phyloP scores from a whole-genome alignment of 2,329 filamentous ascomycete genomes.

The Chaetomiaceae sp. region DNA sequence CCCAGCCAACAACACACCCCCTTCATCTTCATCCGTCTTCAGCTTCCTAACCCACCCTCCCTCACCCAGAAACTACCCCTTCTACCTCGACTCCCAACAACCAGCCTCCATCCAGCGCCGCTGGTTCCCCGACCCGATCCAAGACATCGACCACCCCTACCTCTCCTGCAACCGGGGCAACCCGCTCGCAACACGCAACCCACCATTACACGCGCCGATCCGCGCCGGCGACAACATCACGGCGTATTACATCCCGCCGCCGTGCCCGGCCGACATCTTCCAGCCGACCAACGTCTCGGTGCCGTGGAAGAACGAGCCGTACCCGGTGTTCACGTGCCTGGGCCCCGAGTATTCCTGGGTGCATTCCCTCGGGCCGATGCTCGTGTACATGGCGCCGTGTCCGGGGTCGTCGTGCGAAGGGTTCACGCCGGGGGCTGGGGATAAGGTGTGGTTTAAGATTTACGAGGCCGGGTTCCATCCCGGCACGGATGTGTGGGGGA shows the following conservation, averaged over 20 bases:
- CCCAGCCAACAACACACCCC: too few species aligned
- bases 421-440: background rate
- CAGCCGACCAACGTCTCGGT: background rate
- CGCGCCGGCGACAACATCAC: constrained; percentile 2
- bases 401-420: constrained; percentile 24
- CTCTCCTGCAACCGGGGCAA: constrained; percentile 10
- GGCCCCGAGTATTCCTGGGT: constrained; percentile 3
- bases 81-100: background rate
- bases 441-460: constrained; percentile 1
- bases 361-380: constrained; percentile 25
- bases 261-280: constrained; percentile 1
- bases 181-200: background rate
- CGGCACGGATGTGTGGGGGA: background rate
- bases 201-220: background rate
- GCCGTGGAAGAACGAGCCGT: background rate
- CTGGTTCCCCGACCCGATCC: constrained; percentile 8
- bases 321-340: background rate
- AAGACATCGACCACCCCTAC: background rate
- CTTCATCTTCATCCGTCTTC: too few species aligned
- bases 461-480: background rate
- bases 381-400: constrained; percentile 33
- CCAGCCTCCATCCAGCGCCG: constrained; percentile 2
- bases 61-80: background rate
- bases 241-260: background rate
- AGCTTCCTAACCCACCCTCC: too few species aligned